A percentile compares a stretch with the other conserved stretches of the same genome.
These are phyloP conservation scores for Aleurites moluccanus DNA, from an alignment of 441 rosid genomes.

Conservation along the genomic window DNA sequence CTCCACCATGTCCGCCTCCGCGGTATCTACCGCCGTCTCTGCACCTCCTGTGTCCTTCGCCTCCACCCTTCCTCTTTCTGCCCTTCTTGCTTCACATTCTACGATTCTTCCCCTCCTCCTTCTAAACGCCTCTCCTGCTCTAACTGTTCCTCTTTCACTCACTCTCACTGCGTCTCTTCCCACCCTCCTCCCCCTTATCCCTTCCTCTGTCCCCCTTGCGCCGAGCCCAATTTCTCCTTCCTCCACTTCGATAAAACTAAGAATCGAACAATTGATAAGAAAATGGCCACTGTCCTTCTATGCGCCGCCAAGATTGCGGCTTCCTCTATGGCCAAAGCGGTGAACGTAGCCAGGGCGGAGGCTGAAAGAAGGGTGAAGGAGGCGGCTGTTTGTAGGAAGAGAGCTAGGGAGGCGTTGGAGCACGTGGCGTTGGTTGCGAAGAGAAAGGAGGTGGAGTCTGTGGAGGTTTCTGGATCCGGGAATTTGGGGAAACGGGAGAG, in stretches of 20 bases:
- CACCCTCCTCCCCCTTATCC: constrained; percentile 29
- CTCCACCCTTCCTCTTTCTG: constrained; percentile 60
- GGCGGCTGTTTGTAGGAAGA: constrained; percentile 55
- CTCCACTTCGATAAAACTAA: constrained; percentile 25
- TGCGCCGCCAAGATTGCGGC: constrained; percentile 67
- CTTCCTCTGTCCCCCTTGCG: constrained; percentile 66
- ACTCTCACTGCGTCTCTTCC: constrained; percentile 46
- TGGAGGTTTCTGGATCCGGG: constrained; percentile 12
- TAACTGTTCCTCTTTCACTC: constrained; percentile 61
- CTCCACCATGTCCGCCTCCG: constrained; percentile 56
- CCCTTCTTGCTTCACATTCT: constrained; percentile 55
- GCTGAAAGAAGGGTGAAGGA: constrained; percentile 51
- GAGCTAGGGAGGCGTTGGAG: constrained; percentile 66
- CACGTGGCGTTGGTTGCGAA: constrained; percentile 13
- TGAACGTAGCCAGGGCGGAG: constrained; percentile 37
- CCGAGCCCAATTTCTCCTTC: constrained; percentile 63
- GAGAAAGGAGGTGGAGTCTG: neutral
- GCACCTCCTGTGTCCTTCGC: constrained; percentile 74
- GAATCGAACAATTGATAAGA: constrained; percentile 7
- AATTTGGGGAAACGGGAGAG: neutral
- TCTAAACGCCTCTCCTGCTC: constrained; percentile 45
- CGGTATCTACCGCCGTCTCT: constrained; percentile 53
- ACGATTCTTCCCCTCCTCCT: constrained; percentile 35
- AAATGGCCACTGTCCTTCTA: constrained; percentile 44
- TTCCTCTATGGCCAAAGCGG: constrained; percentile 48